These are phyloP conservation scores for Blastobotrys petasosporus DNA, from an alignment of 1,139 yeast species.

Conservation along the genomic window DNA sequence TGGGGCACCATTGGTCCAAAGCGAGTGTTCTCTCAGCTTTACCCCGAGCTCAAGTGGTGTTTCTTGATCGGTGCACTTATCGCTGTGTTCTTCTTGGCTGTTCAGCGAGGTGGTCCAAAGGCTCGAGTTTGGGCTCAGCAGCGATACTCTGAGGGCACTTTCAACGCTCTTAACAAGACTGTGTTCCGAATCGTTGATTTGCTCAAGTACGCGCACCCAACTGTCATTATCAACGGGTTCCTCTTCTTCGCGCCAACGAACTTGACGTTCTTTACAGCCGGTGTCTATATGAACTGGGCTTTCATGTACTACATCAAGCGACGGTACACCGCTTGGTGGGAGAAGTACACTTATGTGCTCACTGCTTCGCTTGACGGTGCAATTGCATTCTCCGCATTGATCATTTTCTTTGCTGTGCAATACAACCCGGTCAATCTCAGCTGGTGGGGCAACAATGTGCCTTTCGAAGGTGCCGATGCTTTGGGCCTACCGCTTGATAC, in stretches of 20 bases:
- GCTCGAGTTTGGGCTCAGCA: too few species aligned
- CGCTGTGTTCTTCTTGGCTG: conserved; percentile 32
- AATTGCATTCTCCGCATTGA: conserved; percentile 48
- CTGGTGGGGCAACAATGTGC: conserved; percentile 58
- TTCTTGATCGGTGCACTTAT: conserved; percentile 38
- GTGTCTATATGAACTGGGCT: conserved; percentile 11
- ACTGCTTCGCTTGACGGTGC: conserved; percentile 54
- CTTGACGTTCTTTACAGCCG: conserved; percentile 12
- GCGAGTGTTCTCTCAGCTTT: conserved; percentile 44
- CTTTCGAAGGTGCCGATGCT: conserved; percentile 42
- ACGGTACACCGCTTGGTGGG: conserved; percentile 48
- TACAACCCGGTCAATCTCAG: conserved; percentile 31
- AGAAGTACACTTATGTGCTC: conserved; percentile 55
- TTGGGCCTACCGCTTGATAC: conserved; percentile 20
- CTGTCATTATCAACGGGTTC: conserved; percentile 10
- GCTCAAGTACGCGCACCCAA: conserved; percentile 10
- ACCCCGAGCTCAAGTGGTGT: conserved; percentile 44
- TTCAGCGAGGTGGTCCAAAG: background rate
- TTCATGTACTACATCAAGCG: conserved; percentile 13
- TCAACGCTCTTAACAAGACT: conserved; percentile 14
- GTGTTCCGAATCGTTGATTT: conserved; percentile 27
- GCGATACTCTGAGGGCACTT: too few species aligned
- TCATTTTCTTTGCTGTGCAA: conserved; percentile 51
- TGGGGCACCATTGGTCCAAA: conserved; percentile 69
- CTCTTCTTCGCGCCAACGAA: conserved; percentile 9